phyloP scores from a whole-genome alignment of 805 yeast species.

The Wickerhamiella siamensis region DNA sequence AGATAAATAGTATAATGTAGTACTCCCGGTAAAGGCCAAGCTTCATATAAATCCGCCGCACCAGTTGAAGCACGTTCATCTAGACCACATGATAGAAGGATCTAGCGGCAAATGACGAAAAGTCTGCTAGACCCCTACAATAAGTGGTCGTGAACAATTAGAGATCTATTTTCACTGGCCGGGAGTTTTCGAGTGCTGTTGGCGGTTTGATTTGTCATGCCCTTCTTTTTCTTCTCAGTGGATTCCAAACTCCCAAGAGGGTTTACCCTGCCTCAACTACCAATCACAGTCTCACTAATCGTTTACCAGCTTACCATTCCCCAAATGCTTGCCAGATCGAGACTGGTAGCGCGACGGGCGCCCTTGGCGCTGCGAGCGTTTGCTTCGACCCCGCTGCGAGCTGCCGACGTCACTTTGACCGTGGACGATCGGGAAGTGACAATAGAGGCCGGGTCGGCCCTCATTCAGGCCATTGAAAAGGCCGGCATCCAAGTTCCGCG shows the following conservation, averaged over 20 bases:
- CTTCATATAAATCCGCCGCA: constrained; percentile 7
- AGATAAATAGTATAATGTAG: neutral
- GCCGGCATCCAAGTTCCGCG: constrained; percentile 83
- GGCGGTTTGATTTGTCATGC: neutral
- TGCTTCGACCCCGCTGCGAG: constrained; percentile 23
- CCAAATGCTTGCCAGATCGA: constrained; percentile 3
- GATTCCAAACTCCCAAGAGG: neutral
- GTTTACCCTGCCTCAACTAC: constrained; percentile 3
- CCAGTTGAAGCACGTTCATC: constrained; percentile 8
- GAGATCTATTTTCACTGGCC: neutral
- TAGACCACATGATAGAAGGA: constrained; percentile 9
- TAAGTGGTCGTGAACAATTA: constrained; percentile 6
- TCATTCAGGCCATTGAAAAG: constrained; percentile 82
- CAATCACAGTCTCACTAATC: constrained; percentile 3
- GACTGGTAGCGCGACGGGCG: constrained; percentile 3
- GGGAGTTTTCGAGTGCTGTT: neutral
- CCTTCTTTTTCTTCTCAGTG: neutral
- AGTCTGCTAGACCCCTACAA: neutral
- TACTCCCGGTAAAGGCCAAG: constrained; percentile 6
- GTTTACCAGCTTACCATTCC: neutral
- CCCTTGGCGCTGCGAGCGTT: constrained; percentile 22
- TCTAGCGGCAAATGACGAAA: neutral
- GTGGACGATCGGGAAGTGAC: constrained; percentile 58
- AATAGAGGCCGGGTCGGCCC: constrained; percentile 75
- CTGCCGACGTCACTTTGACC: constrained; percentile 43